Conservation (phyloP, 306 rosid genomes). For the Corylus heterophylla region DNA sequence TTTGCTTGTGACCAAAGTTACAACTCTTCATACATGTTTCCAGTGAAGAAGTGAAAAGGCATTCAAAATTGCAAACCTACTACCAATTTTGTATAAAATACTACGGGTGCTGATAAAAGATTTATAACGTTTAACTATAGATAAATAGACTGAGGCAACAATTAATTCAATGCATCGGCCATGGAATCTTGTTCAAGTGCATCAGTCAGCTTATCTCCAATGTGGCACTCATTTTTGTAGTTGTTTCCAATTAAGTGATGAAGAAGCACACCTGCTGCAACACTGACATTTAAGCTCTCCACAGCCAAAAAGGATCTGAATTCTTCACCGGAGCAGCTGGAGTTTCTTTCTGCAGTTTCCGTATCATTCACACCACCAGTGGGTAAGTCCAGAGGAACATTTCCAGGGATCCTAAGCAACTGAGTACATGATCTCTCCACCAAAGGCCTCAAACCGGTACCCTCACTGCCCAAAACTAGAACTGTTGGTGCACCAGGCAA, state of each 20-base stretch:
- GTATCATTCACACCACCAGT: slow-evolving; percentile 36
- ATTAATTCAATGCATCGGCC: neutral
- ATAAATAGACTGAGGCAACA: neutral
- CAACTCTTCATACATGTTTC: slow-evolving; percentile 7
- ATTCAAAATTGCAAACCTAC: neutral
- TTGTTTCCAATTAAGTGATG: slow-evolving; percentile 74
- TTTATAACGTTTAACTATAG: neutral
- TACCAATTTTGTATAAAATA: neutral
- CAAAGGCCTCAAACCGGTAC: slow-evolving; percentile 91
- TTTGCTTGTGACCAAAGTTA: neutral
- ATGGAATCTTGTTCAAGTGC: slow-evolving; percentile 34
- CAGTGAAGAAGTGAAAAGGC: neutral
- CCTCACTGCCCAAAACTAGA: slow-evolving; percentile 94
- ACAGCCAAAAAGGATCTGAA: slow-evolving; percentile 82
- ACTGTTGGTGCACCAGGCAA: slow-evolving; percentile 70
- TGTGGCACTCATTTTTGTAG: slow-evolving; percentile 25
- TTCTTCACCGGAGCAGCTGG: slow-evolving; percentile 51
- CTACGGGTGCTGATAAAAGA: neutral
- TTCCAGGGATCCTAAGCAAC: slow-evolving; percentile 69
- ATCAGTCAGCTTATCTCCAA: slow-evolving; percentile 25
- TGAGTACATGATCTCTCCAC: slow-evolving; percentile 94
- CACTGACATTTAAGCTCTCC: slow-evolving; percentile 96
- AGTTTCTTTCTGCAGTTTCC: slow-evolving; percentile 38
- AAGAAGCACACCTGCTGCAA: slow-evolving; percentile 96
- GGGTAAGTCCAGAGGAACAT: slow-evolving; percentile 47